These are phyloP conservation scores for Hippophae tibetana DNA, from an alignment of 306 rosid species.

Conservation along the genomic window DNA sequence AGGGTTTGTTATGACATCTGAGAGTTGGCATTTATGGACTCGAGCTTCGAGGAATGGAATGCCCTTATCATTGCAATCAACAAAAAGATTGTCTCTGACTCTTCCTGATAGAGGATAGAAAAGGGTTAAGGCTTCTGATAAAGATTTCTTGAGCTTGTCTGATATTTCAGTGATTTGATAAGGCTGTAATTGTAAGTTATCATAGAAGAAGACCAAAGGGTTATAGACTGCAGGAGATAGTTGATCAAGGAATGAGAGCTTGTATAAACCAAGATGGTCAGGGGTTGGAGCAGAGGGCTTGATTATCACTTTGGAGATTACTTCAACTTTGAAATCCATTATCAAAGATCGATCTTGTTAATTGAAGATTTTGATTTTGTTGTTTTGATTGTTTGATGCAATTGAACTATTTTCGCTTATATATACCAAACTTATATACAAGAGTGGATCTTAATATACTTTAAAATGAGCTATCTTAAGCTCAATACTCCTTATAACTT, in stretches of 20 bases:
- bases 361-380: no score
- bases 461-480: no score
- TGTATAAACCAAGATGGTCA: constrained; percentile 4
- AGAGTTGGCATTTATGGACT: constrained; percentile 1
- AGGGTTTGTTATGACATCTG: not conserved
- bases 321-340: constrained; percentile 5
- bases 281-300: constrained; percentile 33
- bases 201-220: constrained; percentile 35
- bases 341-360: no score
- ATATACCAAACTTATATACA: no score
- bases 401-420: no score
- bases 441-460: no score
- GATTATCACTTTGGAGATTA: constrained; percentile 17
- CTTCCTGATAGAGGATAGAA: constrained; percentile 28
- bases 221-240: constrained; percentile 16
- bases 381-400: no score
- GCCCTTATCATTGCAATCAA: constrained; percentile 28
- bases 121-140: constrained; percentile 18
- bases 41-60: constrained; percentile 12
- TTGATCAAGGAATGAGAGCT: constrained; percentile 31
- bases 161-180: not conserved
- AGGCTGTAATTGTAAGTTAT: not conserved
- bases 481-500: no score
- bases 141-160: constrained; percentile 17
- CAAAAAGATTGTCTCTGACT: constrained; percentile 5